phyloP scores from a whole-genome alignment of 108 stramenopile genomes.

The Schizochytrium sp. region DNA sequence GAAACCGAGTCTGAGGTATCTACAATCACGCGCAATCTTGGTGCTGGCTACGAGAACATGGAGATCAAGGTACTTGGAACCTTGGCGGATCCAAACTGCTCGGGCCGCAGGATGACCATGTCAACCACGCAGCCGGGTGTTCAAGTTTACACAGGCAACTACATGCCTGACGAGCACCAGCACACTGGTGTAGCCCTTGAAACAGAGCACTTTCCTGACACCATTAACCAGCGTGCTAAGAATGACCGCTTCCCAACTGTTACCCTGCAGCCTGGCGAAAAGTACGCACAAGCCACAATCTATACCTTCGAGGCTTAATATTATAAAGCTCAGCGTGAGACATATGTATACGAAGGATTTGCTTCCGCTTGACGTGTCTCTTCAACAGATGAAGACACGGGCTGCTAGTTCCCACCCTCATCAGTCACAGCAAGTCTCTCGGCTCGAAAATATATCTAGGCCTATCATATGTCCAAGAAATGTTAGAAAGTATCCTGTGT shows the following conservation, averaged over 20 bases:
- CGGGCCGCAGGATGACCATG: constrained; percentile 73
- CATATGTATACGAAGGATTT: too few relatives aligned
- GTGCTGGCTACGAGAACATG: constrained; percentile 7
- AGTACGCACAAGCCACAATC: constrained; percentile 40
- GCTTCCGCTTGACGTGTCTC: too few relatives aligned
- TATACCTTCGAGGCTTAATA: background rate
- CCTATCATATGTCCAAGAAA: too few relatives aligned
- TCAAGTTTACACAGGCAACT: constrained; percentile 88
- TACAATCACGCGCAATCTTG: constrained; percentile 65
- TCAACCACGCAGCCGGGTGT: constrained; percentile 84
- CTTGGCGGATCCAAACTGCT: background rate
- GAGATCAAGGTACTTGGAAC: background rate
- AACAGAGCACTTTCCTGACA: constrained; percentile 87
- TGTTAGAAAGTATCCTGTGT: too few relatives aligned
- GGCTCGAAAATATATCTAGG: too few relatives aligned
- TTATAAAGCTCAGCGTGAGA: too few relatives aligned
- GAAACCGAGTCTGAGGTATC: constrained; percentile 61
- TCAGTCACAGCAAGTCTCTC: too few relatives aligned
- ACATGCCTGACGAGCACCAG: constrained; percentile 75
- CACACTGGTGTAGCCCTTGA: constrained; percentile 83
- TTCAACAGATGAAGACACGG: too few relatives aligned
- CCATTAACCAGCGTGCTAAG: constrained; percentile 66
- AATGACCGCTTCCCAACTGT: constrained; percentile 31
- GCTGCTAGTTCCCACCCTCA: too few relatives aligned
- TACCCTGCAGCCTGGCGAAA: constrained; percentile 50